These are phyloP conservation scores for Ajuga reptans DNA, from an alignment of 305 asterid genomes.

Conservation along the genomic window DNA sequence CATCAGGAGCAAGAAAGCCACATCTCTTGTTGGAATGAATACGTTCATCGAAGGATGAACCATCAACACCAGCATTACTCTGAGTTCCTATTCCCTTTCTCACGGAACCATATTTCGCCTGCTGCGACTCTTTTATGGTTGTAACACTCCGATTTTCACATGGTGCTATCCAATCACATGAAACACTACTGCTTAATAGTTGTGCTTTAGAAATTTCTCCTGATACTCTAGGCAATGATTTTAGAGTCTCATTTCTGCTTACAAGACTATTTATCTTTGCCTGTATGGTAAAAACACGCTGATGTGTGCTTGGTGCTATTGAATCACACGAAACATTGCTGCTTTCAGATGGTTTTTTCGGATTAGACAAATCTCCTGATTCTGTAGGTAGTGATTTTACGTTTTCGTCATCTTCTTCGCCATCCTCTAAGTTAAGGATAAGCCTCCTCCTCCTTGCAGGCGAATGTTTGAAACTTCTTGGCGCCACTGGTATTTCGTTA, in stretches of 20 bases:
- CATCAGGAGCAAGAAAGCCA: conserved; percentile 20
- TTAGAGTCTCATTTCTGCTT: conserved; percentile 17
- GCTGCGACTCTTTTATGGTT: conserved; percentile 7
- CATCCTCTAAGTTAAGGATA: conserved; percentile 35
- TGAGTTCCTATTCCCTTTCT: conserved; percentile 11
- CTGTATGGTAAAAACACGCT: conserved; percentile 3
- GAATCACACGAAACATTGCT: conserved; percentile 10
- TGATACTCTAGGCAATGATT: conserved; percentile 8
- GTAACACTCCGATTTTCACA: conserved; percentile 15
- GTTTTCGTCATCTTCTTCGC: conserved; percentile 25
- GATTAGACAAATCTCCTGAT: conserved; percentile 9
- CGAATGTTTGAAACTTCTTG: conserved; percentile 24
- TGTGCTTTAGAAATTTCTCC: conserved; percentile 9
- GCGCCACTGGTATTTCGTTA: conserved; percentile 12
- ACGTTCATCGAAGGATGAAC: conserved; percentile 16
- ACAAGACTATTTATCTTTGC: conserved; percentile 18
- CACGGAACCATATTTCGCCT: conserved; percentile 15
- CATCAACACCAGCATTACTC: not conserved
- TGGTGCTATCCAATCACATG: conserved; percentile 18
- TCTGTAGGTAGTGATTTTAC: conserved; percentile 15
- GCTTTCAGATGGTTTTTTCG: conserved; percentile 16
- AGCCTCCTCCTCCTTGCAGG: conserved; percentile 38
- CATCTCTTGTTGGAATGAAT: conserved; percentile 19
- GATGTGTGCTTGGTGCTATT: conserved; percentile 11
- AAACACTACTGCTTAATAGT: not conserved